Percentiles rank a stretch among this genome's conserved stretches.
Evolutionary conservation across 129 eudicot species (phyloP).

Genomic region (Lonicera japonica): DNA sequence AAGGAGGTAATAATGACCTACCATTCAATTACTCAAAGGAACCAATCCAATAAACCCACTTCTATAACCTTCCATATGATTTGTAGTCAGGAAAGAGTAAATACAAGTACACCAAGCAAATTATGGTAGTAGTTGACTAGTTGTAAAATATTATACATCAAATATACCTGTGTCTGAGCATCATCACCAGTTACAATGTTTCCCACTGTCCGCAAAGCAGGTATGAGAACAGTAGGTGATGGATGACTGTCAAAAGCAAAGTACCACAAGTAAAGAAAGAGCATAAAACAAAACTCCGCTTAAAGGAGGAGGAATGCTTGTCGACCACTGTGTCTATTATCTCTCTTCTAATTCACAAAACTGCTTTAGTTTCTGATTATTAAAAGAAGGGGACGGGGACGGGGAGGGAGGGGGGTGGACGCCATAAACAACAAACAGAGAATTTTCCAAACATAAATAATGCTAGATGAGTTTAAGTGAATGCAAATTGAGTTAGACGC

Average conservation of each 20-base stretch:
- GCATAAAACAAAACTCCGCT: neutral
- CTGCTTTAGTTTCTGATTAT: too few relatives aligned
- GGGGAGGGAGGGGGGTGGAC: neutral
- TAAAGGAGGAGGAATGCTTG: neutral
- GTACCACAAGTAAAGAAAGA: constrained; percentile 3
- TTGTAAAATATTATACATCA: too few relatives aligned
- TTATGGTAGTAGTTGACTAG: too few relatives aligned
- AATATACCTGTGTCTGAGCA: constrained; percentile 48
- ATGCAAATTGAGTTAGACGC: neutral
- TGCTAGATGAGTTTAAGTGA: neutral
- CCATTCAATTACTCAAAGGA: too few relatives aligned
- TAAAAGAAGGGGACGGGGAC: too few relatives aligned
- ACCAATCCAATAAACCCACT: too few relatives aligned
- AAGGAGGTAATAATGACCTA: too few relatives aligned
- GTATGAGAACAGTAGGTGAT: constrained; percentile 45
- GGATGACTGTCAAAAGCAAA: constrained; percentile 33
- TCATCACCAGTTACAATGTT: constrained; percentile 60
- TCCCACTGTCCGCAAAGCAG: constrained; percentile 55
- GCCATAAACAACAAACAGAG: neutral
- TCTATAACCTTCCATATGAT: too few relatives aligned
- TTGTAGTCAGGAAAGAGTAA: too few relatives aligned
- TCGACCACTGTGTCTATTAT: too few relatives aligned
- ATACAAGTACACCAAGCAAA: too few relatives aligned
- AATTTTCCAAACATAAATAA: neutral
- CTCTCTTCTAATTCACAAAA: too few relatives aligned